Evolutionary conservation across 495 filamentous ascomycete species (phyloP).

Genomic region (Neurospora sp.): DNA sequence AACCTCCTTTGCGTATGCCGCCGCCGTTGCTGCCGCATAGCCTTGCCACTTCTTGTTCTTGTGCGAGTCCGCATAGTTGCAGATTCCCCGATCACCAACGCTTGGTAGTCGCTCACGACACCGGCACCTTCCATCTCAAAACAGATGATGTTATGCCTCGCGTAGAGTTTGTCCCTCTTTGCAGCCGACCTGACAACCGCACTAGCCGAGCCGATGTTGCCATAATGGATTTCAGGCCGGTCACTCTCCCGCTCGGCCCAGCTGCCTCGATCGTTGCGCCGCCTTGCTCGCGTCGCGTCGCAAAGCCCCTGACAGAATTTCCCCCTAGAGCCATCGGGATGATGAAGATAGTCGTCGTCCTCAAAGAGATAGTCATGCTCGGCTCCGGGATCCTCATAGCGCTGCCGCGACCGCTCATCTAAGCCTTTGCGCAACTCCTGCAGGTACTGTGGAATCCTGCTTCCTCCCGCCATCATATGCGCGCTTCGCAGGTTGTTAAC

Average conservation of each 20-base stretch:
- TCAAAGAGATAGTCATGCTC: background rate
- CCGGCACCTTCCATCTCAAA: background rate
- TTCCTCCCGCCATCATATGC: conserved; percentile 3
- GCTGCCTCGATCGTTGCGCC: no score
- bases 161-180: background rate
- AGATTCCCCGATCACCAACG: background rate
- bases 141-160: background rate
- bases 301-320: no score
- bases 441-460: conserved; percentile 15
- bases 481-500: conserved; percentile 5
- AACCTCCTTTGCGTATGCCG: background rate
- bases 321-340: no score
- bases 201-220: no score
- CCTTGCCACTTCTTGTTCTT: background rate
- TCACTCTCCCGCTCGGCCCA: no score
- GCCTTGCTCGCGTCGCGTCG: no score
- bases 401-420: background rate
- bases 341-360: no score
- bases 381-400: background rate
- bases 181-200: no score
- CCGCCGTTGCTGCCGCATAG: background rate
- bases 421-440: background rate
- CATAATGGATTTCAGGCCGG: no score
- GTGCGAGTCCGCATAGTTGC: background rate
- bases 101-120: conserved; percentile 3